Evolutionary conservation across 2,329 filamentous ascomycete species (phyloP).

Genomic region (Fusarium xyrophilum): DNA sequence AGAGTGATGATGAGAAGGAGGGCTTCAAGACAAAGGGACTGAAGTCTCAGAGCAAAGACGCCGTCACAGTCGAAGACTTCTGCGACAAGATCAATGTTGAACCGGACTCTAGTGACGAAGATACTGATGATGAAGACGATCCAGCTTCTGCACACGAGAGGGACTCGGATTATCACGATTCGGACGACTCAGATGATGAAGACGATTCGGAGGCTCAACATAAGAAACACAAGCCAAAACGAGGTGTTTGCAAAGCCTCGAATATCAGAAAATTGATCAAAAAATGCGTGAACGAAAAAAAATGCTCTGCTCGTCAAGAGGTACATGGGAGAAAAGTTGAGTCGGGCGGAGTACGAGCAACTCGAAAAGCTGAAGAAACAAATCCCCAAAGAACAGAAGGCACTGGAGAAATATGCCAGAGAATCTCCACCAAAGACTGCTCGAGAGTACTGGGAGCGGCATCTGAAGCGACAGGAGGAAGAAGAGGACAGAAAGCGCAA

Average conservation of each 20-base stretch:
- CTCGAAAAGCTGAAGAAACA: not conserved
- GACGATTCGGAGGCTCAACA: not conserved
- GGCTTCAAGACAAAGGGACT: fast-evolving
- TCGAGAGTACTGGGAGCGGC: not conserved
- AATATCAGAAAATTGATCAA: fast-evolving
- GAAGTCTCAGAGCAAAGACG: fast-evolving
- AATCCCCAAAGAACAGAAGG: not conserved
- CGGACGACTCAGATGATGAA: not conserved
- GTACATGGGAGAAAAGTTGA: fast-evolving
- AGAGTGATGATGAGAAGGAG: fast-evolving
- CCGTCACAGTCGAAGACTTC: fast-evolving
- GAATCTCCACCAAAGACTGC: not conserved
- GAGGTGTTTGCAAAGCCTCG: fast-evolving
- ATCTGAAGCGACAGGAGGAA: fast-evolving
- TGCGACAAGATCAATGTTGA: not conserved
- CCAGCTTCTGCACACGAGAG: not conserved
- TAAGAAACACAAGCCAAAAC: not conserved
- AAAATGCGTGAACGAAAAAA: not conserved
- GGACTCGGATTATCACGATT: not conserved
- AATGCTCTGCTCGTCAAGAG: fast-evolving
- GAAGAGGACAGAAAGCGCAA: conserved; percentile 6
- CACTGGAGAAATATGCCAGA: not conserved
- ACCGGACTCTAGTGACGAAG: not conserved
- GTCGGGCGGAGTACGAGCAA: fast-evolving
- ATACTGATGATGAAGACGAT: not conserved